Percentiles rank a stretch among this genome's conserved stretches.
Evolutionary conservation across 306 rosid genomes (phyloP).

Genomic region (Fagus sylvatica): DNA sequence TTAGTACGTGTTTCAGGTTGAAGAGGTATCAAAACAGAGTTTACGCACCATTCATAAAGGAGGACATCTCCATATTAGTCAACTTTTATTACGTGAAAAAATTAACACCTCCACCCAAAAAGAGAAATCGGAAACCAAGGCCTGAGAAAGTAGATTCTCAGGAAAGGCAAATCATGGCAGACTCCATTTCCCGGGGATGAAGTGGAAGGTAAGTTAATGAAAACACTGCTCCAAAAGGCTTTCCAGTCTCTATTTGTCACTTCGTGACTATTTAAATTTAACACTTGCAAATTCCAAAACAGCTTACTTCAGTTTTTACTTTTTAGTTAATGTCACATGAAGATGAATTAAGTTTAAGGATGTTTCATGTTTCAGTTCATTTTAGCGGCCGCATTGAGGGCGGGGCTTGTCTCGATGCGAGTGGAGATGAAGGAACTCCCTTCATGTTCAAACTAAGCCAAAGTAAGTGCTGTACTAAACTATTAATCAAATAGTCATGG

Average conservation of each 20-base stretch:
- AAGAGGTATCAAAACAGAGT: too few relatives aligned
- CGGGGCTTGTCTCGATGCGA: conserved; percentile 44
- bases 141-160: conserved; percentile 52
- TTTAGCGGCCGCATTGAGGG: conserved; percentile 47
- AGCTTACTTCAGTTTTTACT: too few relatives aligned
- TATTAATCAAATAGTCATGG: too few relatives aligned
- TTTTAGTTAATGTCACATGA: background rate
- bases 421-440: conserved; percentile 43
- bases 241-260: background rate
- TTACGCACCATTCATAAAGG: too few relatives aligned
- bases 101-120: background rate
- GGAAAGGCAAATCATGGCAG: conserved; percentile 56
- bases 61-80: too few relatives aligned
- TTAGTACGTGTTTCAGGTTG: too few relatives aligned
- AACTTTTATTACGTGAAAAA: too few relatives aligned
- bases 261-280: background rate
- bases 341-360: conserved; percentile 11
- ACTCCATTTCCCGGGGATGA: conserved; percentile 65
- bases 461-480: conserved; percentile 26
- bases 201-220: conserved; percentile 43
- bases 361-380: conserved; percentile 39
- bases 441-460: conserved; percentile 63
- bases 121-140: conserved; percentile 52
- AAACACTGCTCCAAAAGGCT: background rate
- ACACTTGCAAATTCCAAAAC: background rate